Conservation (phyloP, 192 early-diverging fungal species). For the Gorgonomyces haynaldii region DNA sequence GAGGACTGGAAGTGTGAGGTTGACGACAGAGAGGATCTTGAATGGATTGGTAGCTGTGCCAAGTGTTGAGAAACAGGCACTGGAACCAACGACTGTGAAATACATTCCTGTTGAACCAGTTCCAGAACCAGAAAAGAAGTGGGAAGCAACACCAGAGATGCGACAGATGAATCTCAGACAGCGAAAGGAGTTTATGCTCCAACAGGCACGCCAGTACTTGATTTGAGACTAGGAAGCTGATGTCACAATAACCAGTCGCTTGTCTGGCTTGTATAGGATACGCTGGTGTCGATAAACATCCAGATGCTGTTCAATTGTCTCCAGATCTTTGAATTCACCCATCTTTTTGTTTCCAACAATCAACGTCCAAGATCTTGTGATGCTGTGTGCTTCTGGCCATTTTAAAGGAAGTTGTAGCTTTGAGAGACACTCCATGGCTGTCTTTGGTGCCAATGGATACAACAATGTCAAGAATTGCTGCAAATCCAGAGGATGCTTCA, state of each 20-base stretch:
- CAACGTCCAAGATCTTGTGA: background rate
- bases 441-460: background rate
- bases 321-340: background rate
- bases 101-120: no score
- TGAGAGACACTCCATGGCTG: background rate
- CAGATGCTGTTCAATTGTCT: background rate
- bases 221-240: background rate
- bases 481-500: conserved; percentile 6
- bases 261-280: no score
- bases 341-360: background rate
- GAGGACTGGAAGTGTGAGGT: no score
- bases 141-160: no score
- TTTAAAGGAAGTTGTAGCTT: background rate
- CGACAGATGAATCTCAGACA: no score
- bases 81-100: no score
- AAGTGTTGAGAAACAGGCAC: no score
- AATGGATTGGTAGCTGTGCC: no score
- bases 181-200: background rate
- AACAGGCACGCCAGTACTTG: background rate
- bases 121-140: no score
- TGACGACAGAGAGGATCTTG: no score
- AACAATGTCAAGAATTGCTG: background rate
- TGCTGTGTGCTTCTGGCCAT: background rate
- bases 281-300: no score
- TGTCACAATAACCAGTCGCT: no score